Evolutionary conservation across 441 rosid species (phyloP).

Genomic region (Mallotus japonicus): DNA sequence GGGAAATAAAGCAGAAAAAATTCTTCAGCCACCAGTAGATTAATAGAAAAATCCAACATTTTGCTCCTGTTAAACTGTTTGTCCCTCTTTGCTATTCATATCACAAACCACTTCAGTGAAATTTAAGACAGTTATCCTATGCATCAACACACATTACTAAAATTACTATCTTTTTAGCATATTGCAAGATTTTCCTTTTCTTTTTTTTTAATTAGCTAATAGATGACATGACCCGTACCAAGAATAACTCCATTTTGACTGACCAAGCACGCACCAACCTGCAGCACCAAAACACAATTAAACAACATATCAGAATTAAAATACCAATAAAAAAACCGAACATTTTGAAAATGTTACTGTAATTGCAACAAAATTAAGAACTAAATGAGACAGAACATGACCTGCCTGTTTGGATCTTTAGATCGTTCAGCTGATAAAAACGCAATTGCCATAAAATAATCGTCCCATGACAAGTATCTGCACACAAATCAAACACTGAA

Average conservation of each 20-base stretch:
- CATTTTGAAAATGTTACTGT: not conserved
- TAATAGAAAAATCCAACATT: too few species aligned
- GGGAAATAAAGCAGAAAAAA: too few species aligned
- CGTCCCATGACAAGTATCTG: slow-evolving; percentile 93
- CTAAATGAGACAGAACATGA: not conserved
- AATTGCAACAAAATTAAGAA: not conserved
- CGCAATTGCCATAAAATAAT: slow-evolving; percentile 95
- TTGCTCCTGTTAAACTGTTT: too few species aligned
- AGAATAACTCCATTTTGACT: slow-evolving; percentile 83
- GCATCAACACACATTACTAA: not conserved
- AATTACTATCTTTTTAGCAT: not conserved
- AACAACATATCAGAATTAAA: not conserved
- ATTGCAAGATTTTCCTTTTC: not conserved
- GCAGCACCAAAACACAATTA: slow-evolving; percentile 9
- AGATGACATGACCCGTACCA: slow-evolving; percentile 39
- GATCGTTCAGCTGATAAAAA: slow-evolving; percentile 85
- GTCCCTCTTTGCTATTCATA: too few species aligned
- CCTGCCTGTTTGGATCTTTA: slow-evolving; percentile 98
- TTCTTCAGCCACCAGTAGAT: too few species aligned
- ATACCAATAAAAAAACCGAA: too few species aligned
- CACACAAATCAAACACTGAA: not conserved
- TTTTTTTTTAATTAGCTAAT: too few species aligned
- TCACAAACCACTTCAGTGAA: too few species aligned
- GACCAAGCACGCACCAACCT: slow-evolving; percentile 99
- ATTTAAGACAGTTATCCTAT: too few species aligned